Evolutionary conservation across 768 basidiomycete genomes (phyloP), one percentile per base, ranked within the genome.

Genomic region (Russula vinacea): DNA sequence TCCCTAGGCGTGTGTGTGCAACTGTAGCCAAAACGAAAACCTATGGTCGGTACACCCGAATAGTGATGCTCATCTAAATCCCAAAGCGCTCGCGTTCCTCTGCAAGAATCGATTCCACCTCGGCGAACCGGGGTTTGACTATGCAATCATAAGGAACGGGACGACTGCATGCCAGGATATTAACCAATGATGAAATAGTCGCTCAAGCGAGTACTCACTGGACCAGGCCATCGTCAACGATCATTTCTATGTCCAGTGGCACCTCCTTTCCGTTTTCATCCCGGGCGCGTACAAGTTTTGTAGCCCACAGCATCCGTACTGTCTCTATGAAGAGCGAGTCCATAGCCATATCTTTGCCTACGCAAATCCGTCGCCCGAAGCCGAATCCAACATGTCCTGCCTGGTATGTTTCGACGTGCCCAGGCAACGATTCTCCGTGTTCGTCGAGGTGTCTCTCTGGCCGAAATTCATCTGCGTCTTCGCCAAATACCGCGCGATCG

Each of bases 321-420:
- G 66, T 60, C 29, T 53, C 42, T 17, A 72, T 67, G 51, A 68
- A 72, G 4, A 71, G 51, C 1, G 69, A 14, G 0, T 69, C 63
- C 11, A 62, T 57, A 8, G 68, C 68, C 4, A 71, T 5, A 1
- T 60, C 54, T 14, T 55, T 62, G 1, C 71, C 72, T 0, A 64
- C 40, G 55, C 72, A 73, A 22, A 54, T 44, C 1, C 71, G 62
- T 32, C 29, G 40, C 22, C 69, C 69, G 9, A 65, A 70, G 5
- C 67, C 67, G 44, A 42, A 70, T 2, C 67, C 37, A 17, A 42
- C 22, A 40, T 68, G 61, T 19, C 67, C 64, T 24, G 62, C 63
- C 13, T 37, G 44, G 1, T 29, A 29, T 13, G 61, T 60, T 19
- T 66, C 61, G 2, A 29, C 26, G 1, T 52, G 55, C 5, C 58